Percentiles rank a stretch among this genome's conserved stretches.
phyloP scores from a whole-genome alignment of 345 rosid genomes.

The Turnera subulata region DNA sequence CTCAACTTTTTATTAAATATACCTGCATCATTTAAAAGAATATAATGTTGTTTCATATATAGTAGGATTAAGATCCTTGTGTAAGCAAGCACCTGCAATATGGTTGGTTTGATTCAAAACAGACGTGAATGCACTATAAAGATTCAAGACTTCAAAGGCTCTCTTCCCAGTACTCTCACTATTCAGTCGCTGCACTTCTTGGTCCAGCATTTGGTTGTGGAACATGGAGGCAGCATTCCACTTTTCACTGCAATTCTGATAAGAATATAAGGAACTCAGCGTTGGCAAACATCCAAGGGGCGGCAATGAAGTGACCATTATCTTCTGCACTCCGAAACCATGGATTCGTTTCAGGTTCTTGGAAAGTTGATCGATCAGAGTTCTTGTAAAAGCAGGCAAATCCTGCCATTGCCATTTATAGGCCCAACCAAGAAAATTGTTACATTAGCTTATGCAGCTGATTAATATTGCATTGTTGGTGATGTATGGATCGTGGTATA shows the following conservation, averaged over 20 bases:
- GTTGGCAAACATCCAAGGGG: too few species aligned
- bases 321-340: too few species aligned
- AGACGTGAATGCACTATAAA: slow-evolving; percentile 25
- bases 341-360: too few species aligned
- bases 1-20: neutral
- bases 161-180: neutral
- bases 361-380: too few species aligned
- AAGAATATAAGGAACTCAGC: too few species aligned
- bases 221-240: neutral
- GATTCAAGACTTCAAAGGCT: slow-evolving; percentile 24
- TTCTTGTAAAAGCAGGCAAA: too few species aligned
- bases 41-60: neutral
- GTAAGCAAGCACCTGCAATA: slow-evolving; percentile 2
- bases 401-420: too few species aligned
- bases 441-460: too few species aligned
- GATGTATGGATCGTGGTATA: too few species aligned
- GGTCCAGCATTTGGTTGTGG: neutral
- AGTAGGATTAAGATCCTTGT: neutral
- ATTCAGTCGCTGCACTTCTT: neutral
- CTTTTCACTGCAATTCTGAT: neutral
- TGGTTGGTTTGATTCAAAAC: slow-evolving; percentile 14
- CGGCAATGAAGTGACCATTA: too few species aligned
- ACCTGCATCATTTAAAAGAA: neutral
- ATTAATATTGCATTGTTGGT: neutral
- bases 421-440: too few species aligned